phyloP scores from a whole-genome alignment of 2,329 filamentous ascomycete genomes.

The Epichloe festucae region DNA sequence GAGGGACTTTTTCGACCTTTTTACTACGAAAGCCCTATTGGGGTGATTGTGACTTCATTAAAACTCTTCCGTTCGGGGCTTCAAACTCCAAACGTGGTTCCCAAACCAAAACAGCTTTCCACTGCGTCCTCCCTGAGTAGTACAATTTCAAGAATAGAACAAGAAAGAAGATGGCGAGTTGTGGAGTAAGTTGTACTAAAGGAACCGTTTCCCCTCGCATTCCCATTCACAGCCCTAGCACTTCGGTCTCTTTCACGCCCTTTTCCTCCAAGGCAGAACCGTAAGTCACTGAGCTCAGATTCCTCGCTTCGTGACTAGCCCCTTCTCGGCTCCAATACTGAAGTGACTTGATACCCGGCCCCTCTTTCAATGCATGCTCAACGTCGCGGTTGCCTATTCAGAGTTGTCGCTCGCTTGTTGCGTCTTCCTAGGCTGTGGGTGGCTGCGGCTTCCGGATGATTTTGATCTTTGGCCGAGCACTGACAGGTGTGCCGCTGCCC shows the following conservation, averaged over 20 bases:
- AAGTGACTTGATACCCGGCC: too few relatives aligned
- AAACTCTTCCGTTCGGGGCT: background rate
- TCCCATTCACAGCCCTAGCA: background rate
- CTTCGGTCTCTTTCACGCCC: too few relatives aligned
- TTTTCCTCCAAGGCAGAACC: too few relatives aligned
- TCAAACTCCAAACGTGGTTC: background rate
- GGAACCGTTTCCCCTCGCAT: background rate
- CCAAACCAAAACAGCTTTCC: background rate
- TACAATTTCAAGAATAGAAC: background rate
- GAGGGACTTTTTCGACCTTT: too few relatives aligned
- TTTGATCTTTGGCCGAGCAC: conserved; percentile 23
- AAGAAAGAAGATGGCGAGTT: too few relatives aligned
- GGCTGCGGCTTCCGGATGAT: conserved; percentile 23
- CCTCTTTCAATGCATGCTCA: too few relatives aligned
- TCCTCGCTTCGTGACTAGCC: too few relatives aligned
- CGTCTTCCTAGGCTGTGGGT: conserved; percentile 9
- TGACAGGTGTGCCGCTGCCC: conserved; percentile 11
- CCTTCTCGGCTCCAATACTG: too few relatives aligned
- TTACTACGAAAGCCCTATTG: too few relatives aligned
- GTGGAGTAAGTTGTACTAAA: too few relatives aligned
- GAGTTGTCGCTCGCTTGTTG: background rate
- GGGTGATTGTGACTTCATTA: background rate
- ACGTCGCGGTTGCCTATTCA: background rate
- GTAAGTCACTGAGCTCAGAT: too few relatives aligned
- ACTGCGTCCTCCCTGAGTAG: background rate